These are phyloP conservation scores for Curvularia sp. DNA, from an alignment of 2,329 filamentous ascomycete genomes.

Conservation along the genomic window DNA sequence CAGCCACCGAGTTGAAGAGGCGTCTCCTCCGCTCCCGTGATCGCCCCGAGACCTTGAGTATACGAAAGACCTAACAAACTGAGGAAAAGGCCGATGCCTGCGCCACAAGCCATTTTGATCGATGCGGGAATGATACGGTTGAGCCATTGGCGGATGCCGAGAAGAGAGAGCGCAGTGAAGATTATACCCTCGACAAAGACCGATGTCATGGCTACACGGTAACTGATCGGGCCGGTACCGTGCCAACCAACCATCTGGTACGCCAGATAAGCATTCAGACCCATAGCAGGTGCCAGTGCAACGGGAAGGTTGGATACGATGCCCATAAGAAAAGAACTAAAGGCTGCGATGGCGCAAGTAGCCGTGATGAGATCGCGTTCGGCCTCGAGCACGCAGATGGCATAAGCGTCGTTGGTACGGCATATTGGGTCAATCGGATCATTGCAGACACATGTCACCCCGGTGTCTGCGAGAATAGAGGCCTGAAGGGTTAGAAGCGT, in stretches of 20 bases:
- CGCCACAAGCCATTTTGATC: constrained; percentile 90
- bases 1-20: constrained; percentile 81
- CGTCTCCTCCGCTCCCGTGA: constrained; percentile 70
- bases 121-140: constrained; percentile 69
- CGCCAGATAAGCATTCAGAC: constrained; percentile 88
- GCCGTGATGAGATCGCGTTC: constrained; percentile 83
- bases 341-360: constrained; percentile 81
- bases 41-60: constrained; percentile 78
- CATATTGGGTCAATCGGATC: constrained; percentile 60
- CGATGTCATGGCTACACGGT: constrained; percentile 77
- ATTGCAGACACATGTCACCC: constrained; percentile 78
- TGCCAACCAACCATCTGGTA: constrained; percentile 81
- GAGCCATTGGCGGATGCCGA: constrained; percentile 76
- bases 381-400: constrained; percentile 67
- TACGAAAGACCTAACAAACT: constrained; percentile 81
- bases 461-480: constrained; percentile 72
- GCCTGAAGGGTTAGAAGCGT: constrained; percentile 20
- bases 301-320: constrained; percentile 81
- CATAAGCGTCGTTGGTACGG: constrained; percentile 63
- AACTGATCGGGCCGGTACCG: constrained; percentile 71
- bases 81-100: constrained; percentile 86
- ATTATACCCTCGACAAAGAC: constrained; percentile 90
- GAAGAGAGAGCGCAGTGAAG: constrained; percentile 78
- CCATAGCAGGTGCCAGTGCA: constrained; percentile 76
- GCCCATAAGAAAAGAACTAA: constrained; percentile 82